phyloP scores from a whole-genome alignment of 805 yeast genomes.

The Hanseniaspora guilliermondii region DNA sequence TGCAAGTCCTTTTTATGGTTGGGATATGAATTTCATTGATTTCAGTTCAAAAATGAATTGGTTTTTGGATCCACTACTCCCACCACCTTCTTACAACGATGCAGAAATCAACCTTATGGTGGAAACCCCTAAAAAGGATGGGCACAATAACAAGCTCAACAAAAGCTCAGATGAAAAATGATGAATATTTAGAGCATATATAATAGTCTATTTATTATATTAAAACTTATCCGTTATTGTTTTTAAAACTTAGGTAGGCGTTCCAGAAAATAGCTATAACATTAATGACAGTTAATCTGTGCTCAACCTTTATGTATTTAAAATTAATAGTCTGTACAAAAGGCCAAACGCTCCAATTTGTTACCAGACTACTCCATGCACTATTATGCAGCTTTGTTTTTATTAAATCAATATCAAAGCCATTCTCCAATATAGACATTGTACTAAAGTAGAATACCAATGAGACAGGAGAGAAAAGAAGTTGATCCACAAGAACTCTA shows the following conservation, averaged over 20 bases:
- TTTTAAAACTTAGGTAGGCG: slow-evolving; percentile 55
- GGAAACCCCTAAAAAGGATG: neutral
- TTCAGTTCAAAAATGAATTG: slow-evolving; percentile 12
- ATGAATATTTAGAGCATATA: neutral
- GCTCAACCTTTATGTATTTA: slow-evolving; percentile 57
- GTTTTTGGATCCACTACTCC: neutral
- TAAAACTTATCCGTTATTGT: slow-evolving; percentile 20
- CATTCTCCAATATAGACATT: slow-evolving; percentile 56
- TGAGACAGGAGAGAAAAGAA: slow-evolving; percentile 63
- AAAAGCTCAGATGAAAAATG: neutral
- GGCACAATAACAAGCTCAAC: neutral
- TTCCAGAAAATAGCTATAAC: slow-evolving; percentile 72
- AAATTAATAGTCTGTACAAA: slow-evolving; percentile 70
- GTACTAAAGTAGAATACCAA: slow-evolving; percentile 59
- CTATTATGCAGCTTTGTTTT: slow-evolving; percentile 44
- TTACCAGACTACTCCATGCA: slow-evolving; percentile 41
- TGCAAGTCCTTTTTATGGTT: slow-evolving; percentile 4
- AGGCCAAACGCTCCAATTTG: slow-evolving; percentile 90
- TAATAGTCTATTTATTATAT: neutral
- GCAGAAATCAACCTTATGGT: slow-evolving; percentile 3
- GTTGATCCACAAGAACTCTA: slow-evolving; percentile 60
- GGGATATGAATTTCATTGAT: slow-evolving; percentile 10
- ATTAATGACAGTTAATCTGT: slow-evolving; percentile 58
- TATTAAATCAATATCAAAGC: slow-evolving; percentile 29
- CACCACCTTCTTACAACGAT: neutral